These are phyloP conservation scores for Termitomyces sp. DNA, from an alignment of 768 basidiomycete genomes.

Conservation along the genomic window DNA sequence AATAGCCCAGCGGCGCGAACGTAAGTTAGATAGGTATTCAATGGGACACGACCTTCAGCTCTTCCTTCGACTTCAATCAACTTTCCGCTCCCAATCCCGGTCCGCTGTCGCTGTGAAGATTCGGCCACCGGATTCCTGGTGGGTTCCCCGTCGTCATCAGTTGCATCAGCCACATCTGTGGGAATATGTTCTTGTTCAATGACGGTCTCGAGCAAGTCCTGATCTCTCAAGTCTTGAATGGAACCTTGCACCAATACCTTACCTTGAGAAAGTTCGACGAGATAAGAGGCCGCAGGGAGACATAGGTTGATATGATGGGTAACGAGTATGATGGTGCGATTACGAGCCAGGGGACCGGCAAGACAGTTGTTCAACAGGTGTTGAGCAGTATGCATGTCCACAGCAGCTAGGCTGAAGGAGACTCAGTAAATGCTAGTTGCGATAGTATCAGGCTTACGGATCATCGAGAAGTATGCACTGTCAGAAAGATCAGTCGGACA, in stretches of 20 bases:
- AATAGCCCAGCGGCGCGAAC: conserved; percentile 56
- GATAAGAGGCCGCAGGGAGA: conserved; percentile 62
- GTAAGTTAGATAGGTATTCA: conserved; percentile 60
- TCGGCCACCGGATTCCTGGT: conserved; percentile 3
- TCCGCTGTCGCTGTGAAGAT: conserved; percentile 1
- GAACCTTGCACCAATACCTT: conserved; percentile 46
- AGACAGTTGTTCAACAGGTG: conserved; percentile 67
- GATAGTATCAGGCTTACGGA: conserved; percentile 43
- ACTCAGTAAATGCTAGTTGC: conserved; percentile 2
- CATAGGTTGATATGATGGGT: conserved; percentile 81
- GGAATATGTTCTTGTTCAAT: conserved; percentile 45
- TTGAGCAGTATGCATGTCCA: conserved; percentile 76
- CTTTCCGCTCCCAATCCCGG: conserved; percentile 37
- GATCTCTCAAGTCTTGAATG: conserved; percentile 42
- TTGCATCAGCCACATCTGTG: conserved; percentile 20
- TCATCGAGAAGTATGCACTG: conserved; percentile 68
- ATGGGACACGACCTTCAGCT: conserved; percentile 63
- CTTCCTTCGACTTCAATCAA: conserved; percentile 60
- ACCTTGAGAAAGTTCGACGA: conserved; percentile 59
- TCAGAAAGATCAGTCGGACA: background rate
- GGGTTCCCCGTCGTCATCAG: conserved; percentile 30
- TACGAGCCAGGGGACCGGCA: conserved; percentile 54
- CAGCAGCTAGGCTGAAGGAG: conserved; percentile 52
- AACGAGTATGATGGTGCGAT: conserved; percentile 76
- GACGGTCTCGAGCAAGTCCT: conserved; percentile 41